Base-by-base conservation (phyloP, 306 rosid genomes). In the Luffa aegyptiaca region DNA sequence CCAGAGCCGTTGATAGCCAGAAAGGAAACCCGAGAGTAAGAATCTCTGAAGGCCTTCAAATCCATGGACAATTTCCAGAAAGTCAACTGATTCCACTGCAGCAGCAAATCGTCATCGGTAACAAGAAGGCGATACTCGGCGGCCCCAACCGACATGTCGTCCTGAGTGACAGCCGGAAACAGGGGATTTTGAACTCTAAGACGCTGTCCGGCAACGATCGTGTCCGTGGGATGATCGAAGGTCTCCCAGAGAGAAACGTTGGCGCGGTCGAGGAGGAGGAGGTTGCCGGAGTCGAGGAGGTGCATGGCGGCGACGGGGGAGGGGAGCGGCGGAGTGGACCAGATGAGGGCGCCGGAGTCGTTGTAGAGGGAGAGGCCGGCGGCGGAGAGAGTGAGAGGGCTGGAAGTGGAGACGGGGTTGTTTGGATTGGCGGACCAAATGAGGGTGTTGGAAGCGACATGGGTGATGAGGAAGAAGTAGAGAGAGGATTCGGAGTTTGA, bases 231-330 rank as follows among this genome's bases (percentile, higher is more conserved):
- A 79, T 84, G 0, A 0, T 82, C 80, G 74, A 94, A 94, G 82
- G 93, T 91, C 74, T 94, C 97, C 98, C 98, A 94, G 35, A 94
- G 89, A 75, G 96, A 90, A 65, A 17, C 76, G 63, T 92, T 94
- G 79, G 73, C 80, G 13, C 56, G 64, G 80, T 91, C 97, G 37
- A 90, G 85, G 26, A 94, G 84, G 46, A 92, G 55, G 53, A 94
- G 97, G 52, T 94, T 94, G 56, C 98, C 98, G 78, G 81, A 71
- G 64, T 94, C 97, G 75, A 86, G 91, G 46, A 94, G 89, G 33
- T n/a, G 36, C 68, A 94, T 80, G 12, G 85, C 82, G 33, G 79
- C 2, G 56, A 88, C 97, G 0, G 71, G 49, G 68, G 98, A 88
- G 56, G 75, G 48, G 45, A 92, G 35, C 3, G 75, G 11, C 3